Percentiles rank a stretch among this genome's conserved stretches.
phyloP scores from a whole-genome alignment of 2,329 filamentous ascomycete species.

The Talaromyces sp. region DNA sequence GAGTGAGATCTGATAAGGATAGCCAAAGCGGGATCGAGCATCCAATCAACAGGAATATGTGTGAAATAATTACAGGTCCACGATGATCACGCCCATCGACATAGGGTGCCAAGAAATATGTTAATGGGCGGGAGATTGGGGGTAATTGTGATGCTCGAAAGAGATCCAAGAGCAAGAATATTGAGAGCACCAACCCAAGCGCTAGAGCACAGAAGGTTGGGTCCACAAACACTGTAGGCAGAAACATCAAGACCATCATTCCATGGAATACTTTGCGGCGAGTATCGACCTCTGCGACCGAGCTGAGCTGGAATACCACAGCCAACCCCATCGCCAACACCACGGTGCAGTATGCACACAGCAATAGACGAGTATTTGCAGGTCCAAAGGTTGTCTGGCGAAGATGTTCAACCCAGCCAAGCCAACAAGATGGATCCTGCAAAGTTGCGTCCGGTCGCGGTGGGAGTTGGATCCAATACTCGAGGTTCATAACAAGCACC shows the following conservation, averaged over 20 bases:
- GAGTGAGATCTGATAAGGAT: slow-evolving; percentile 69
- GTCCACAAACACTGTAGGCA: slow-evolving; percentile 84
- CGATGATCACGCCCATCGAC: slow-evolving; percentile 91
- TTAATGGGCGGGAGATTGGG: slow-evolving; percentile 82
- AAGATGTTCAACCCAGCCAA: slow-evolving; percentile 67
- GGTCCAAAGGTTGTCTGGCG: slow-evolving; percentile 68
- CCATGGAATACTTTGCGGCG: slow-evolving; percentile 96
- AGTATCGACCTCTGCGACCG: slow-evolving; percentile 88
- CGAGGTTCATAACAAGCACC: slow-evolving; percentile 68
- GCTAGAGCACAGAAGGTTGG: slow-evolving; percentile 81
- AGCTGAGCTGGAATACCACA: slow-evolving; percentile 73
- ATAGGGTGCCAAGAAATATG: slow-evolving; percentile 85
- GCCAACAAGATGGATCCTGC: slow-evolving; percentile 46
- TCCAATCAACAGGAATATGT: slow-evolving; percentile 93
- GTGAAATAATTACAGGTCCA: slow-evolving; percentile 91
- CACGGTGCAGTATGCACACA: slow-evolving; percentile 72
- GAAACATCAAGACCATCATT: slow-evolving; percentile 95
- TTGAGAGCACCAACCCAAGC: slow-evolving; percentile 73
- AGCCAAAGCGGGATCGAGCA: slow-evolving; percentile 96
- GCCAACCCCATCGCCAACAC: slow-evolving; percentile 73
- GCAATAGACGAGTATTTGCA: slow-evolving; percentile 77
- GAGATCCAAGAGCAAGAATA: slow-evolving; percentile 87
- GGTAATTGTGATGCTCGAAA: slow-evolving; percentile 89
- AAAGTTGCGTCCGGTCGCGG: slow-evolving; percentile 36
- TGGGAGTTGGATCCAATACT: slow-evolving; percentile 76